phyloP scores from a whole-genome alignment of 768 basidiomycete genomes.

The Phlegmacium glaucopus region DNA sequence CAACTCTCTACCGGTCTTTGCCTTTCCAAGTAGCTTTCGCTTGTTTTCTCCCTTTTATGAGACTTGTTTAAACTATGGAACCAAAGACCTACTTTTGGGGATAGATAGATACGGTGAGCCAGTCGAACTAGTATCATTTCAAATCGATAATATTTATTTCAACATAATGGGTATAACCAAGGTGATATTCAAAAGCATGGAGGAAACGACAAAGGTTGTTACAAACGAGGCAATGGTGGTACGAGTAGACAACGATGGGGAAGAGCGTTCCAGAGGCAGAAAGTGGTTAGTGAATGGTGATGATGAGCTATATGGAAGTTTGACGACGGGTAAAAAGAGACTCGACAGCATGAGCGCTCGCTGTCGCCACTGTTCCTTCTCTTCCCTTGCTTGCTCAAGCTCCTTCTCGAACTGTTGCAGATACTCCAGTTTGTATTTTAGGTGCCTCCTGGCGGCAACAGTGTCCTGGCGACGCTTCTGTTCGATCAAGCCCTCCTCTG shows the following conservation, averaged over 20 bases:
- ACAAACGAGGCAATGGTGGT: neutral
- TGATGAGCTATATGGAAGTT: constrained; percentile 23
- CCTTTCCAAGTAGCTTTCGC: too few species aligned
- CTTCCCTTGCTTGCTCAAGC: constrained; percentile 47
- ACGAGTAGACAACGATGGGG: neutral
- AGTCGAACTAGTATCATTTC: too few species aligned
- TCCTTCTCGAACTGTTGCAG: constrained; percentile 60
- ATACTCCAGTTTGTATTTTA: constrained; percentile 77
- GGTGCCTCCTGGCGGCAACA: constrained; percentile 74
- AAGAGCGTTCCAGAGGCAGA: constrained; percentile 27
- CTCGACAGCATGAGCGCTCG: constrained; percentile 46
- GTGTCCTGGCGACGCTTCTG: constrained; percentile 85
- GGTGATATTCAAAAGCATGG: too few species aligned
- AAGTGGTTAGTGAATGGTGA: constrained; percentile 41
- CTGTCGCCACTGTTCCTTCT: constrained; percentile 63
- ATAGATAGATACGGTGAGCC: too few species aligned
- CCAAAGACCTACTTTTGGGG: too few species aligned
- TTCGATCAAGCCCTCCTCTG: constrained; percentile 68
- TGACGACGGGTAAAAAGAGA: constrained; percentile 26
- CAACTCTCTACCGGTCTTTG: too few species aligned
- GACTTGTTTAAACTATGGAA: too few species aligned
- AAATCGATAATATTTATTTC: too few species aligned
- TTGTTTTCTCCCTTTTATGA: too few species aligned
- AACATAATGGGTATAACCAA: too few species aligned
- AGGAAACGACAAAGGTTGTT: neutral